phyloP scores from a whole-genome alignment of 73 alveolate species.

The Strombidium stylifer region DNA sequence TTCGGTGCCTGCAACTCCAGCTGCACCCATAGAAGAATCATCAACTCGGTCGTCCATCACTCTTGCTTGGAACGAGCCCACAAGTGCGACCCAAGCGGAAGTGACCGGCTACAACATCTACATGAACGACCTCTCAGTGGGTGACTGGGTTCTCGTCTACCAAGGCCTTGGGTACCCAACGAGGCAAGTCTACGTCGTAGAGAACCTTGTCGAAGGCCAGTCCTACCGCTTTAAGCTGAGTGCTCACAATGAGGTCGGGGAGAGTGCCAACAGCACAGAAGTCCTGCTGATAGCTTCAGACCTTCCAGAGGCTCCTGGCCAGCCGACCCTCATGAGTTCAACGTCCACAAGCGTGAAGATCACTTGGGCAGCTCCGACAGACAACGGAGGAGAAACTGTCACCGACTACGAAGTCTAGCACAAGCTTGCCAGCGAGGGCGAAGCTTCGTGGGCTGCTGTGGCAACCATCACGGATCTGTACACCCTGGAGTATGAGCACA shows the following conservation, averaged over 20 bases:
- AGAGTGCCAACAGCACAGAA: constrained; percentile 4
- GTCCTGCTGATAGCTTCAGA: constrained; percentile 49
- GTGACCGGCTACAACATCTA: constrained; percentile 55
- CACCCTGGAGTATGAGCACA: constrained; percentile 27
- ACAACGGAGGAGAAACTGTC: constrained; percentile 67
- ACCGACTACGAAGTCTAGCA: constrained; percentile 48
- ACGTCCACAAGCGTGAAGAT: constrained; percentile 3
- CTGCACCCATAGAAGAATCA: constrained; percentile 28
- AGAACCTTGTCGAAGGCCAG: constrained; percentile 32
- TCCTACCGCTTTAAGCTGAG: constrained; percentile 37
- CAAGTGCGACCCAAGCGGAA: constrained; percentile 33
- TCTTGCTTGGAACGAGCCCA: constrained; percentile 54
- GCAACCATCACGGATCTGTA: constrained; percentile 40
- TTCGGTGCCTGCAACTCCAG: constrained; percentile 44
- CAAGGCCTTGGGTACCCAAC: constrained; percentile 47
- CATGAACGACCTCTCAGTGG: constrained; percentile 37
- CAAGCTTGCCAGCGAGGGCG: constrained; percentile 30
- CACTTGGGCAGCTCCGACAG: constrained; percentile 46
- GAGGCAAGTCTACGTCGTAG: constrained; percentile 4
- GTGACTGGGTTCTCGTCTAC: constrained; percentile 27
- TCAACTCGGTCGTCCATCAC: constrained; percentile 45
- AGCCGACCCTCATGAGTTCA: constrained; percentile 41
- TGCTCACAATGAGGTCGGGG: constrained; percentile 55
- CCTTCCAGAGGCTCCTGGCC: constrained; percentile 53
- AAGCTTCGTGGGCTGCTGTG: constrained; percentile 33